A percentile compares a stretch with the other conserved stretches of the same genome.
Conservation (phyloP, 169 alveolate genomes). For the Toxoplasma gondii region DNA sequence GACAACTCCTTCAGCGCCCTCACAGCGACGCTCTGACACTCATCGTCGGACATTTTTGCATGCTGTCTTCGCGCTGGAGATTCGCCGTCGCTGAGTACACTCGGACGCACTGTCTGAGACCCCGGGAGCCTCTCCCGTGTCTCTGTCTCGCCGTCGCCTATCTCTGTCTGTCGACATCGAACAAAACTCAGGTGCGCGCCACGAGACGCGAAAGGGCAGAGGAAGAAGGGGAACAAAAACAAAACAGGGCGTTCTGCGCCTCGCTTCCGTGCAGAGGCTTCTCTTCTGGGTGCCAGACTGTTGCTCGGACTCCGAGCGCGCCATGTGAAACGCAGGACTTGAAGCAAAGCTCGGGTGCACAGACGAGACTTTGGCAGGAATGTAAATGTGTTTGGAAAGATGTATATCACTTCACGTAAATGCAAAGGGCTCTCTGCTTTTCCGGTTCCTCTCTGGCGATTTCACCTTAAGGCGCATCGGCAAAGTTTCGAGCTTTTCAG, state of each 20-base stretch:
- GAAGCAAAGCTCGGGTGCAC: too few relatives aligned
- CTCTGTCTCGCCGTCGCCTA: constrained; percentile 78
- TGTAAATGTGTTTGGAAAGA: too few relatives aligned
- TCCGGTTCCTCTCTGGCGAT: too few relatives aligned
- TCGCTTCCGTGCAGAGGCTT: not conserved
- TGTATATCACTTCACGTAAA: too few relatives aligned
- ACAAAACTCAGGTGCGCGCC: constrained; percentile 66
- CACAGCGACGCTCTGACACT: constrained; percentile 71
- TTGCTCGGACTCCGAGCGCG: too few relatives aligned
- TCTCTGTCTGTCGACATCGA: constrained; percentile 73
- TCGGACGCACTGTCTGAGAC: constrained; percentile 72
- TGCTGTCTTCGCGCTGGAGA: constrained; percentile 78
- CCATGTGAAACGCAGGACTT: too few relatives aligned
- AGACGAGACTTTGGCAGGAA: too few relatives aligned
- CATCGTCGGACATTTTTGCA: constrained; percentile 79
- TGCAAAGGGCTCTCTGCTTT: too few relatives aligned
- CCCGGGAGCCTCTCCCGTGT: constrained; percentile 72
- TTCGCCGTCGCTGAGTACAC: constrained; percentile 78
- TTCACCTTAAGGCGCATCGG: too few relatives aligned
- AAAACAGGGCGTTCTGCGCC: not conserved
- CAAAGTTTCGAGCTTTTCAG: too few relatives aligned
- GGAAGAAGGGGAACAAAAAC: not conserved
- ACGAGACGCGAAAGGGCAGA: not conserved
- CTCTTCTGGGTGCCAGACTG: too few relatives aligned
- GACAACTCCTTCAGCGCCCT: constrained; percentile 76